Base-by-base conservation (phyloP, 2,329 filamentous ascomycete genomes). In the Coniochaeta ligniaria region DNA sequence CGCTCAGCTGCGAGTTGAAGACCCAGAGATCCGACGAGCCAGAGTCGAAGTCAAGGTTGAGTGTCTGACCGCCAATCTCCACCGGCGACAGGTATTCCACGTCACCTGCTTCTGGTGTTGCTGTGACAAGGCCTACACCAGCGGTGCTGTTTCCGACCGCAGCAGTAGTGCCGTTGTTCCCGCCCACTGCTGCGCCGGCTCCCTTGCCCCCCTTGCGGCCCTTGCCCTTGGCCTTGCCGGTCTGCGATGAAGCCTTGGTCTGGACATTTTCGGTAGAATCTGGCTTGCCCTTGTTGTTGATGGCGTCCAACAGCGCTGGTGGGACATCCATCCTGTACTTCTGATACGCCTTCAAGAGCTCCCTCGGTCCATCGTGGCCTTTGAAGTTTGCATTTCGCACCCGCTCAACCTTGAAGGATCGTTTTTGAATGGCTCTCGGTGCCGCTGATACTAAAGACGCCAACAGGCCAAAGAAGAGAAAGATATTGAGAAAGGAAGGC, bases 1-100 rank as follows among this genome's bases (percentile, higher is more conserved):
- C 59, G 1, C 80, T 69, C 41, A 91, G 80, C 60, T 80, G 70
- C 17, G 83, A 85, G 75, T 83, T 89, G 76, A 91, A 89, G 24
- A 89, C 83, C 88, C 88, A 92, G 76, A 90, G 79, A 72, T 91
- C 89, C 14, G 88, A 83, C 1, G 88, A 91, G 60, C 89, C 89
- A n/a, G 87, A 88, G 73, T 92, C 89, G 69, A 92, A 90, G 71
- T 90, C 84, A 70, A 92, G 75, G 68, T 86, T 84, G 61, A 92
- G 68, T 5, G 79, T 81, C 74, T 91, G 88, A 6, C 85, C 86
- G 62, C 89, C 89, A 64, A 92, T 82, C n/a, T 71, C 80, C 59
- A 91, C 85, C 0, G 87, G 86, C 0, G 86, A 83, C 14, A 93
- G 80, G 68, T 90, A 93, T 62, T 91, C 85, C 56, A 83, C 78